Evolutionary conservation across 176 grass and related monocot genomes (phyloP).

Genomic region (Lolium perenne): DNA sequence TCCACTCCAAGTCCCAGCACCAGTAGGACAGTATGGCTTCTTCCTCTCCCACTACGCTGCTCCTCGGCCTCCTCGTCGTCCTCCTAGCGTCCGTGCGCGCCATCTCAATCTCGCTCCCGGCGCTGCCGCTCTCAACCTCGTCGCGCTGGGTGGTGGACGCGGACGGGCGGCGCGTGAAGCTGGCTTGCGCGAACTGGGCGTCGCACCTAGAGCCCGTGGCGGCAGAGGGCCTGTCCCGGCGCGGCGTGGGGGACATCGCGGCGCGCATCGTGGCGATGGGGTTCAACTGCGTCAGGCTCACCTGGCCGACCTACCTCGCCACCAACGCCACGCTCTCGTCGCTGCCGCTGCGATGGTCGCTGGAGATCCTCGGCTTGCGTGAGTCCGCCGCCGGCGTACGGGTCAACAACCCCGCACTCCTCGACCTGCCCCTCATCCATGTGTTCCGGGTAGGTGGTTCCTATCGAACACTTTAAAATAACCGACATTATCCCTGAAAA

Average conservation of each 20-base stretch:
- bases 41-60: conserved; percentile 5
- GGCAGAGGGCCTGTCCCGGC: conserved; percentile 83
- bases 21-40: conserved; percentile 43
- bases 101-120: conserved; percentile 14
- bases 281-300: conserved; percentile 88
- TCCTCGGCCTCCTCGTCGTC: conserved; percentile 19
- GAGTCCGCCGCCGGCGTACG: conserved; percentile 74
- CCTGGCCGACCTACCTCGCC: conserved; percentile 82
- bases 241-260: conserved; percentile 56
- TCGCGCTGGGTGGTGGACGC: conserved; percentile 77
- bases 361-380: conserved; percentile 60
- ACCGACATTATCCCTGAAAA: neutral
- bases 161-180: conserved; percentile 73
- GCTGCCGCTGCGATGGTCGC: conserved; percentile 71
- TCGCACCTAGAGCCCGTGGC: conserved; percentile 78
- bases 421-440: conserved; percentile 76
- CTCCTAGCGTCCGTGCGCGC: neutral
- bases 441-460: conserved; percentile 59
- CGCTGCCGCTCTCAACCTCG: conserved; percentile 68
- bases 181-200: conserved; percentile 85
- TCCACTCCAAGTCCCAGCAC: conserved; percentile 3
- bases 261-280: conserved; percentile 61
- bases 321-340: conserved; percentile 66
- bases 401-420: conserved; percentile 71
- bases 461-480: conserved; percentile 17